Conservation (phyloP, 768 basidiomycete species). For the Krasilnikovozyma curviuscula region DNA sequence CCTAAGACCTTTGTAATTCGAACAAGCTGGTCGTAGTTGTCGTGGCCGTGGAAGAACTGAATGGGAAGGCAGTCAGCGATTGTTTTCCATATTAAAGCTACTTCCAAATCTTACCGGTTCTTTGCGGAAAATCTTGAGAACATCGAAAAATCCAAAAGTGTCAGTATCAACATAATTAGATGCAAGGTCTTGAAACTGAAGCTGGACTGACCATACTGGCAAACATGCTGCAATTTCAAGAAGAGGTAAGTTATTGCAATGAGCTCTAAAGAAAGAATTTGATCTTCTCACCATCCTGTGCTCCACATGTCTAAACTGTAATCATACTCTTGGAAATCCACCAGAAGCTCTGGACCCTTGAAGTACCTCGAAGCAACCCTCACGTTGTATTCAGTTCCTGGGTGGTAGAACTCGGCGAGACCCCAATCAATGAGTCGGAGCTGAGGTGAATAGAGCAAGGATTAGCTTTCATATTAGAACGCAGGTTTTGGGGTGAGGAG, state of each 20-base stretch:
- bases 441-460: constrained; percentile 30
- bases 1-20: constrained; percentile 91
- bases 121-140: constrained; percentile 77
- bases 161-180: not conserved
- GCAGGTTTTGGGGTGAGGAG: not conserved
- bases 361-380: constrained; percentile 94
- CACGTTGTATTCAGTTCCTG: constrained; percentile 93
- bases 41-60: constrained; percentile 87
- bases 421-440: constrained; percentile 97
- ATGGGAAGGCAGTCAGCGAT: not conserved
- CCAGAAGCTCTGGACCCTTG: constrained; percentile 88
- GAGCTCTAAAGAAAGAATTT: not conserved
- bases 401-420: constrained; percentile 94
- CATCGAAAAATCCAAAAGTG: no score
- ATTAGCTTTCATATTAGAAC: not conserved
- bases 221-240: constrained; percentile 48
- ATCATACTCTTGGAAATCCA: constrained; percentile 97
- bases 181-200: not conserved
- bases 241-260: not conserved
- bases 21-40: constrained; percentile 93
- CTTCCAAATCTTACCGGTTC: constrained; percentile 38
- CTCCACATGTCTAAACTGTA: constrained; percentile 41
- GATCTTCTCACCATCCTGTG: not conserved
- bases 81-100: not conserved
- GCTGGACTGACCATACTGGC: constrained; percentile 69